phyloP scores from a whole-genome alignment of 2,329 filamentous ascomycete genomes.

The Ilyonectria sp. region DNA sequence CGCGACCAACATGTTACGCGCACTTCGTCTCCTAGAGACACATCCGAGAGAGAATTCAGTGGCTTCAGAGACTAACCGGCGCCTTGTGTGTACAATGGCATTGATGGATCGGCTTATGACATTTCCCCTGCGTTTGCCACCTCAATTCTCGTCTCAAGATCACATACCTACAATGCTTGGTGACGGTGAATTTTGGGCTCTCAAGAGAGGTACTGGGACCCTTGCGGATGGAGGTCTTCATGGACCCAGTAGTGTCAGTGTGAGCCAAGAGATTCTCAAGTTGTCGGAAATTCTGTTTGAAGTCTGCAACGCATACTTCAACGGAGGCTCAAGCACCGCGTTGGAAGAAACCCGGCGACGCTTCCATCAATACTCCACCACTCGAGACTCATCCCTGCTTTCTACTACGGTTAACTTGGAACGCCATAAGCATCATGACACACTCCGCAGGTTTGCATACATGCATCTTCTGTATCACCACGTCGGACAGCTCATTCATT shows the following conservation, averaged over 20 bases:
- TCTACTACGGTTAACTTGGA: neutral
- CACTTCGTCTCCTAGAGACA: neutral
- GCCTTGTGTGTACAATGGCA: neutral
- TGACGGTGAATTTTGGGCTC: neutral
- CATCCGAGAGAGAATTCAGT: neutral
- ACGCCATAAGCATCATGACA: neutral
- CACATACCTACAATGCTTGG: neutral
- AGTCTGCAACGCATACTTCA: neutral
- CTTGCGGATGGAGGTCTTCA: neutral
- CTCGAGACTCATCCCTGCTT: neutral
- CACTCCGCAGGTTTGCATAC: neutral
- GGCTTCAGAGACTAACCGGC: neutral
- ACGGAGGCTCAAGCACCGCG: neutral
- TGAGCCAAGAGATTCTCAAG: neutral
- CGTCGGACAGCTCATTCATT: neutral
- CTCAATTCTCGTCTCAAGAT: neutral
- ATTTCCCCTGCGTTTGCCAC: neutral
- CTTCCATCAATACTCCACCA: neutral
- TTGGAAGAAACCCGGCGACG: neutral
- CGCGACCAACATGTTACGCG: neutral
- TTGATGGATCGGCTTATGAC: neutral
- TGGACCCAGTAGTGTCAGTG: neutral
- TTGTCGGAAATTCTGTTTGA: neutral
- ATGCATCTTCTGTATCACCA: conserved; percentile 3
- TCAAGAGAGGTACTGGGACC: neutral